phyloP scores from a whole-genome alignment of 345 rosid species.

The Salix arbutifolia region DNA sequence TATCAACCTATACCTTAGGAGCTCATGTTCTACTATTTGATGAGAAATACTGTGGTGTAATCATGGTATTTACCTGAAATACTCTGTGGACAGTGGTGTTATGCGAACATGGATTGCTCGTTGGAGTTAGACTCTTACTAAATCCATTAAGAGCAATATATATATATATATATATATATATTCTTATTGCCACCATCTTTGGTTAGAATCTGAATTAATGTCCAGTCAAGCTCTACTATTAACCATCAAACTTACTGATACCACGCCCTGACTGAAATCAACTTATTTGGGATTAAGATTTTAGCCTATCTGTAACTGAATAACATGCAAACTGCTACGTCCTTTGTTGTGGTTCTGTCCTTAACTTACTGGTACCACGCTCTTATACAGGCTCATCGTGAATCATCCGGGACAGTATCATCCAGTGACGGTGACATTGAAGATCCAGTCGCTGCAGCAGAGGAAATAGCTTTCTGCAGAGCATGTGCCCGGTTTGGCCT shows the following conservation, averaged over 20 bases:
- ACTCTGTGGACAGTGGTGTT: background rate
- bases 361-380: background rate
- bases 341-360: background rate
- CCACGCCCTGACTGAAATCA: too few species aligned
- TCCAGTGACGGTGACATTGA: constrained; percentile 32
- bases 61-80: background rate
- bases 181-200: too few species aligned
- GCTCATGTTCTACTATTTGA: background rate
- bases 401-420: constrained; percentile 77
- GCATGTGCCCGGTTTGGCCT: constrained; percentile 97
- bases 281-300: too few species aligned
- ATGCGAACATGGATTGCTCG: background rate
- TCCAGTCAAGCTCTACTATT: background rate
- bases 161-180: too few species aligned
- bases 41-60: background rate
- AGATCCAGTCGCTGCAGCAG: constrained; percentile 88
- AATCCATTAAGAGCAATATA: background rate
- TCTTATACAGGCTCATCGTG: constrained; percentile 74
- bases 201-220: background rate
- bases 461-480: constrained; percentile 92
- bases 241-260: too few species aligned
- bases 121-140: background rate
- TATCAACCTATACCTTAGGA: background rate
- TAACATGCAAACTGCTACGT: background rate
- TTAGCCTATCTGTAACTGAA: background rate